Evolutionary conservation across 257 asterid genomes (phyloP).

Genomic region (Lycium ferocissimum): DNA sequence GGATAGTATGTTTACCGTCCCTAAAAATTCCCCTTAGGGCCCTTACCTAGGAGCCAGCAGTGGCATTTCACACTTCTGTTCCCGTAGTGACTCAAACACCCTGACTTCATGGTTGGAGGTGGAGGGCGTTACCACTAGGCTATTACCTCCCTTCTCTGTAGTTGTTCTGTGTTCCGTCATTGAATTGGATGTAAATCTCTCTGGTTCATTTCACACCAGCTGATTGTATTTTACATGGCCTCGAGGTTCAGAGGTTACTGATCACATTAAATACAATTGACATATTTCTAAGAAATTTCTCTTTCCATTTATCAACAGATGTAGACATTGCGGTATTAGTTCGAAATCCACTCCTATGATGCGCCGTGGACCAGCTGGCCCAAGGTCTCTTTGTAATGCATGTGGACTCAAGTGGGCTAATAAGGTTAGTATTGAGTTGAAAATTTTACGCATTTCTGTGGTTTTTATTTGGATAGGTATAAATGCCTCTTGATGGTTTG

Average conservation of each 20-base stretch:
- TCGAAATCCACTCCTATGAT: constrained; percentile 97
- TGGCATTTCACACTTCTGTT: not conserved
- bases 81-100: not conserved
- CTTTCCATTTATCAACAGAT: constrained; percentile 52
- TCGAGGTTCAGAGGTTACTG: constrained; percentile 14
- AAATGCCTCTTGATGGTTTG: not conserved
- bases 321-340: constrained; percentile 88
- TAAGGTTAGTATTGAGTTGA: constrained; percentile 60
- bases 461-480: not conserved
- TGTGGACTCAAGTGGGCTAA: constrained; percentile 96
- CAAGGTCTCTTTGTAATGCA: constrained; percentile 91
- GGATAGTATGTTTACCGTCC: not conserved
- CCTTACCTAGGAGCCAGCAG: not conserved
- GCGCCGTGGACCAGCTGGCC: constrained; percentile 99
- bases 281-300: constrained; percentile 13
- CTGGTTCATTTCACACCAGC: not conserved
- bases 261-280: not conserved
- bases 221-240: not conserved
- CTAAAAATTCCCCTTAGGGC: not conserved
- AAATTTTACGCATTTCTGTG: not conserved
- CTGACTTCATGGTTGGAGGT: constrained; percentile 7
- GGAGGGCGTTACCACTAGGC: not conserved
- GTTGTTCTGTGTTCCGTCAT: not conserved
- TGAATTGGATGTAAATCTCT: constrained; percentile 11
- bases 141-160: constrained; percentile 4